Conservation (phyloP, 2,329 filamentous ascomycete species). For the Penicillium sp. region DNA sequence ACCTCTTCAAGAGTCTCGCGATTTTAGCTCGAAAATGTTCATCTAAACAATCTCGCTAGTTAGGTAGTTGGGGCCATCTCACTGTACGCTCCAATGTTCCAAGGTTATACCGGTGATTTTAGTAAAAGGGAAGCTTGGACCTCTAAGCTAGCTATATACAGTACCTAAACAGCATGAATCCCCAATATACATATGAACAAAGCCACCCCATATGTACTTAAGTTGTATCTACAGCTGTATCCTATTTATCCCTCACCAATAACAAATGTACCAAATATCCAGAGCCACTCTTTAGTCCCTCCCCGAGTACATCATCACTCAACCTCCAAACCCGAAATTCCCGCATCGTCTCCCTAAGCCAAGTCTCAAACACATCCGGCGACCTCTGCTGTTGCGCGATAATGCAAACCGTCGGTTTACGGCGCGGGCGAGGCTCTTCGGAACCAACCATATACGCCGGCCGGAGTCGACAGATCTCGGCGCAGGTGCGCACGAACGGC, state of each 20-base stretch:
- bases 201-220: background rate
- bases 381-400: conserved; percentile 87
- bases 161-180: background rate
- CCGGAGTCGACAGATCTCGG: conserved; percentile 67
- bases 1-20: background rate
- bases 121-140: background rate
- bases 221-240: background rate
- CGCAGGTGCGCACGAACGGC: conserved; percentile 79
- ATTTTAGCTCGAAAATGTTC: background rate
- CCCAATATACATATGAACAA: background rate
- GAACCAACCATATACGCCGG: conserved; percentile 22
- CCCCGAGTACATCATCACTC: conserved; percentile 61
- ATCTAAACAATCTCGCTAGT: background rate
- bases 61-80: background rate
- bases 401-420: conserved; percentile 65
- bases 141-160: background rate
- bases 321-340: conserved; percentile 76
- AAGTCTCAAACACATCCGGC: conserved; percentile 78
- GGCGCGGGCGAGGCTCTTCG: conserved; percentile 14
- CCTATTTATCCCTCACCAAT: conserved; percentile 50
- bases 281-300: conserved; percentile 59
- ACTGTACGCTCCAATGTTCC: too few relatives aligned
- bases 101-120: too few relatives aligned
- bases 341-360: conserved; percentile 67
- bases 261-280: conserved; percentile 85